Evolutionary conservation across 768 basidiomycete genomes (phyloP), one percentile per base, ranked within the genome.

Genomic region (Lentinus brumalis): DNA sequence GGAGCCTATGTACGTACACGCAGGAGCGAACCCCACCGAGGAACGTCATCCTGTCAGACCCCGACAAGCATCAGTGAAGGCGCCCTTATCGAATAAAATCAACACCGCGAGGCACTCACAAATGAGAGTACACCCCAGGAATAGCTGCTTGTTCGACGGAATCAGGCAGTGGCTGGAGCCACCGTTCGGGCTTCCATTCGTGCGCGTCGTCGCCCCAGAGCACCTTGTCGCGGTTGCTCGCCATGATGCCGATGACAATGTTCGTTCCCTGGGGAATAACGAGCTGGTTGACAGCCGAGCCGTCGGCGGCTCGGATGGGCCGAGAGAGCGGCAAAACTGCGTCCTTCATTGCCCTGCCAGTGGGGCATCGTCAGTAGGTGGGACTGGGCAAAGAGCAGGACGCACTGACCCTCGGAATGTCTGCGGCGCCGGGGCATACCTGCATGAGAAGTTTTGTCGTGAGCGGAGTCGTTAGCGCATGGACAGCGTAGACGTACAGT

Each of bases 191-290:
- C 42, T 80, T 76, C 70, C 86, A 91, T 50, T 79, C 78, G 26
- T 79, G 77, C 4, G 86, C 80, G 58, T 86, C 81, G 0, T 76
- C 66, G 2, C 89, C 89, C 89, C 89, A 91, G 35, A 87, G 69
- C 1, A 70, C 71, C 55, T 76, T 76, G n/a, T 82, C 80, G 6
- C 75, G 69, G 69, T 89, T 87, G 51, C 85, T 75, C 18, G 73
- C 72, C 6, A 69, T 54, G 31, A 86, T 76, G 2, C 82, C 79
- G 3, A 80, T 69, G 11, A 74, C 59, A 31, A 89, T 59, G 1
- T 66, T 58, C 1, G 80, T 81, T 3, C 82, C 86, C 60, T 82
- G 82, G 18, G 77, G 73, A 40, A 88, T 71, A 5, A 74, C 47
- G 51, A 88, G 70, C 16, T 71, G 74, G 26, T 74, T 69, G 15